Base-by-base conservation (phyloP, 2,329 filamentous ascomycete species). In the Fusarium sp. region DNA sequence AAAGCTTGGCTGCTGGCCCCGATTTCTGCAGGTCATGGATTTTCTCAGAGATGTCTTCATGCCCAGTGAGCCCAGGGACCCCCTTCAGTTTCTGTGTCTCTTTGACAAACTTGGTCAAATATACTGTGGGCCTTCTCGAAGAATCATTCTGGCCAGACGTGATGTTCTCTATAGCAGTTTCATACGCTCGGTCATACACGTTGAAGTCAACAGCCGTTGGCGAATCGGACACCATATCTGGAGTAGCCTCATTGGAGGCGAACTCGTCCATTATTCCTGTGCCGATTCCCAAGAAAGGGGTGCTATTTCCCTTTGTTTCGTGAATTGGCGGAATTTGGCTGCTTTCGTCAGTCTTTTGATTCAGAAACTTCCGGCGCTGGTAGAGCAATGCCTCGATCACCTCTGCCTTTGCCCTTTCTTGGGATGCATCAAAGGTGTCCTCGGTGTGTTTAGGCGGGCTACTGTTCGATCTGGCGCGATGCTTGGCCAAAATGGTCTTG, bases 181-280 rank as follows among this genome's bases (percentile, higher is more conserved):
- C 90, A 79, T 97, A 98, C 1, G 95, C 95, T 2, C 88, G 90
- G 80, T 97, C 94, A 80, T 97, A 98, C 64, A 98, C 92, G 78
- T 96, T 91, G 75, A 94, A 94, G 67, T 97, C 94, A 10, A 93
- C 93, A 3, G 91, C 92, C 0, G 92, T 92, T 5, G 95, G 95
- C 3, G 93, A 97, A 81, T 97, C 94, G 35, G 93, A 93, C 44
- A 97, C 91, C 8, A 92, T 80, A 27, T 86, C 81, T 5, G 81
- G 81, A 18, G 81, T 81, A 14, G 79, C 74, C 29, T 81, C 79
- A 60, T 83, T 81, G 44, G 77, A 79, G 49, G 79, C 77, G 73
- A 85, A 85, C 22, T 84, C 84, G 67, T 88, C 84, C 31, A 81
- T 79, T 5, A 87, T 85, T 47, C 91, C 91, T 1, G 90, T 89